These are phyloP conservation scores for Rhizophagus clarus DNA, from an alignment of 192 early-diverging fungal species.

Conservation along the genomic window DNA sequence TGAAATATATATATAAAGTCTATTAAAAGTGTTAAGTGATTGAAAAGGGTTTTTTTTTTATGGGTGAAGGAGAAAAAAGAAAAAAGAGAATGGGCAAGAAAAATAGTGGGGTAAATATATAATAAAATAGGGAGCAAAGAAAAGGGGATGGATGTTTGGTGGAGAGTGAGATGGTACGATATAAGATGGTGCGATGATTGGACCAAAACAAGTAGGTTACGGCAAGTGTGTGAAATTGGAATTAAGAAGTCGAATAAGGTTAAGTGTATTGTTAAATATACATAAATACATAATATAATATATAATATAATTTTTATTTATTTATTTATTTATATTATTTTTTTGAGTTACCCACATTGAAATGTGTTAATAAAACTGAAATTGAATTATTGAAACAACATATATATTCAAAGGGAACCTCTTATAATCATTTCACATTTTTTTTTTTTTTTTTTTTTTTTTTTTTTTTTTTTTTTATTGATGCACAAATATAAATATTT, in stretches of 20 bases:
- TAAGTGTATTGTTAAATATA: not conserved
- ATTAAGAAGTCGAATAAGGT: not conserved
- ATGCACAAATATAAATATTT: conserved; percentile 24
- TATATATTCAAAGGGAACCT: not conserved
- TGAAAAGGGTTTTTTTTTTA: not conserved
- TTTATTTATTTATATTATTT: not conserved
- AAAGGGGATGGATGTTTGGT: not conserved
- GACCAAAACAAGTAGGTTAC: not conserved
- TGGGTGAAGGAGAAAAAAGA: not conserved
- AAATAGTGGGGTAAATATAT: conserved; percentile 16
- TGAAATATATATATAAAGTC: conserved; percentile 18
- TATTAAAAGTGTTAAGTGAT: not conserved
- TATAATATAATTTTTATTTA: not conserved
- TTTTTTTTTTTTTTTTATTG: too few relatives aligned
- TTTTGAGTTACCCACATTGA: not conserved
- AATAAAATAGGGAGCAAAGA: conserved; percentile 1
- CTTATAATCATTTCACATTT: conserved; percentile 6
- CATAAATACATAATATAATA: not conserved
- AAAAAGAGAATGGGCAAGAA: not conserved
- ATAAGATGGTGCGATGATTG: not conserved
- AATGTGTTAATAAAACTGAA: not conserved
- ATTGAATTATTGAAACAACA: not conserved
- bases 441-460: too few relatives aligned
- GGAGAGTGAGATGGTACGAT: not conserved
- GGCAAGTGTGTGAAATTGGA: not conserved